A percentile compares a stretch with the other conserved stretches of the same genome.
Evolutionary conservation across 352 stramenopile species (phyloP).

Genomic region (Phytophthora syringae): DNA sequence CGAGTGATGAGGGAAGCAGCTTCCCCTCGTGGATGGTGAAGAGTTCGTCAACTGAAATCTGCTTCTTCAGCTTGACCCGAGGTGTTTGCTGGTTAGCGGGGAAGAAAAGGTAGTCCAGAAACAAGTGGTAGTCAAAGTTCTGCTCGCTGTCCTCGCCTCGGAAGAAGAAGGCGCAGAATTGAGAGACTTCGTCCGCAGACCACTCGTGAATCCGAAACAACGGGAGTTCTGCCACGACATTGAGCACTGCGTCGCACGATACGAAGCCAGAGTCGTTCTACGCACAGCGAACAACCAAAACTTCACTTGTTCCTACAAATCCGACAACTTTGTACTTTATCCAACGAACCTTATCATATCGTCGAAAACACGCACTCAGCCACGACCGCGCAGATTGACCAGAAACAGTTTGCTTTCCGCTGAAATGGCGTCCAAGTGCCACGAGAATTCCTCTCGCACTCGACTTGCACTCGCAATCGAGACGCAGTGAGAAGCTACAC

Average conservation of each 20-base stretch:
- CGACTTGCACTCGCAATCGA: conserved; percentile 33
- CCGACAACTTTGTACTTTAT: not conserved
- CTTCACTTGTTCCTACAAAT: not conserved
- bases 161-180: conserved; percentile 51
- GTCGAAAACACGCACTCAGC: conserved; percentile 30
- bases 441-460: conserved; percentile 46
- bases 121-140: conserved; percentile 51
- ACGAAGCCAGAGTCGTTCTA: conserved; percentile 28
- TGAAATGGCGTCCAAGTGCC: conserved; percentile 26
- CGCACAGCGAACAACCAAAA: not conserved
- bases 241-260: conserved; percentile 37
- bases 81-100: conserved; percentile 29
- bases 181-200: conserved; percentile 34
- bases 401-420: not conserved
- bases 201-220: conserved; percentile 42
- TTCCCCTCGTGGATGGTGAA: conserved; percentile 30
- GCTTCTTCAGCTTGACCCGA: conserved; percentile 28
- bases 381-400: conserved; percentile 21
- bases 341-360: conserved; percentile 41
- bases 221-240: conserved; percentile 35
- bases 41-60: conserved; percentile 14
- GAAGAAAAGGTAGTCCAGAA: conserved; percentile 68
- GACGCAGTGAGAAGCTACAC: conserved; percentile 34
- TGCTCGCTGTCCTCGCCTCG: conserved; percentile 19
- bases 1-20: conserved; percentile 8